Conservation (phyloP, 2,329 filamentous ascomycete species). For the Aschersonia sp. region DNA sequence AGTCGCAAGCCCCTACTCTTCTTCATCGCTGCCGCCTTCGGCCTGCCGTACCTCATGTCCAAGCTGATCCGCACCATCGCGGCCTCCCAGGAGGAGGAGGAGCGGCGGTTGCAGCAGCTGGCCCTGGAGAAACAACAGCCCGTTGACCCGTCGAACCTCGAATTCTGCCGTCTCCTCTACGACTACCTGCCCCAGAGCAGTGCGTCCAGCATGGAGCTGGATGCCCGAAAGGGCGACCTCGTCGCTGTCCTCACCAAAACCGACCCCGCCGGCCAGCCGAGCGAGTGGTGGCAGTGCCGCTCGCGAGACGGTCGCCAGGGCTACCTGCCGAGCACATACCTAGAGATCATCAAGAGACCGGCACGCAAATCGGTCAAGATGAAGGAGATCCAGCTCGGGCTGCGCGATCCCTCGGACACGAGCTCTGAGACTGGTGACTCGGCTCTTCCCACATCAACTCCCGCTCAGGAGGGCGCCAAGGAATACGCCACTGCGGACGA, state of each 20-base stretch:
- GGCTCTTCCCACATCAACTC: constrained; percentile 10
- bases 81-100: constrained; percentile 71
- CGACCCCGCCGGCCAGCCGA: constrained; percentile 80
- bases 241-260: constrained; percentile 87
- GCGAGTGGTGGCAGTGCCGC: constrained; percentile 95
- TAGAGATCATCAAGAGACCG: constrained; percentile 55
- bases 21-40: constrained; percentile 88
- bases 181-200: constrained; percentile 72
- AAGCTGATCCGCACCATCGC: constrained; percentile 84
- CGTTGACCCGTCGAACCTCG: constrained; percentile 78
- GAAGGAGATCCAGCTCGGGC: constrained; percentile 35
- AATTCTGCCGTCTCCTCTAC: constrained; percentile 90
- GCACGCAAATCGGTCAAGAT: constrained; percentile 21
- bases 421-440: constrained; percentile 36
- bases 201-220: constrained; percentile 60
- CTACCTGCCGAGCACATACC: constrained; percentile 81
- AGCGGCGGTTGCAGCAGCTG: constrained; percentile 38
- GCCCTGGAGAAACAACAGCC: constrained; percentile 35
- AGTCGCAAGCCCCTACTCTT: constrained; percentile 94
- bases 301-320: constrained; percentile 81
- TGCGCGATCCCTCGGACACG: constrained; percentile 30
- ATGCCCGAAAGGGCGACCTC: constrained; percentile 87
- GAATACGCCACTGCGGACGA: constrained; percentile 37
- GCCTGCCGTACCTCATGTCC: constrained; percentile 90
- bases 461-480: constrained; percentile 28